phyloP scores from a whole-genome alignment of 768 basidiomycete species.

The Lactarius quietus region DNA sequence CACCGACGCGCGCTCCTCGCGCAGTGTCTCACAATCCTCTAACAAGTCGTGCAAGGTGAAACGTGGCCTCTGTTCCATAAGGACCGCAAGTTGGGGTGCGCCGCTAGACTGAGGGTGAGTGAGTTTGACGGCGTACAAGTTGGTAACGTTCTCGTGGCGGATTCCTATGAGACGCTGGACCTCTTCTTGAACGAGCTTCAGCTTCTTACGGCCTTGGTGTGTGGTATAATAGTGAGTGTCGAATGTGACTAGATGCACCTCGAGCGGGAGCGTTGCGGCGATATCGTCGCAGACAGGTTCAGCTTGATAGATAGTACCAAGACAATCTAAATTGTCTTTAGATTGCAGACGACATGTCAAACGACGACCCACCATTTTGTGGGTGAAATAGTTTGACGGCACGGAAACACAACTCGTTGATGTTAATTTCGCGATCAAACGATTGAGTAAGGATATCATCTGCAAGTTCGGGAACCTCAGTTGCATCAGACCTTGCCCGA shows the following conservation, averaged over 20 bases:
- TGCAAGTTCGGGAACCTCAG: constrained; percentile 49
- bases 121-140: constrained; percentile 64
- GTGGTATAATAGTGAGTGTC: constrained; percentile 64
- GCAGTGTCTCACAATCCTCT: constrained; percentile 71
- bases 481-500: constrained; percentile 67
- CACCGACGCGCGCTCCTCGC: constrained; percentile 67
- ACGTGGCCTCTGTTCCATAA: constrained; percentile 68
- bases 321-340: constrained; percentile 42
- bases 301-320: constrained; percentile 67
- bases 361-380: constrained; percentile 46
- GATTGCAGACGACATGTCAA: background rate
- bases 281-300: constrained; percentile 72
- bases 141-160: constrained; percentile 62
- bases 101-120: constrained; percentile 46
- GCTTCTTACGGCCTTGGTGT: constrained; percentile 69
- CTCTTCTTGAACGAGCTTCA: constrained; percentile 62
- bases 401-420: constrained; percentile 56
- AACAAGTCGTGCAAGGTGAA: constrained; percentile 69
- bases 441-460: constrained; percentile 50
- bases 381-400: constrained; percentile 72
- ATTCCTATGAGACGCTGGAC: constrained; percentile 56
- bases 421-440: constrained; percentile 54
- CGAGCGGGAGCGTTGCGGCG: constrained; percentile 55
- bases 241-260: constrained; percentile 65
- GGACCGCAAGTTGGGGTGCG: constrained; percentile 55